Conservation (phyloP, 345 rosid genomes). For the Brassica cretica region DNA sequence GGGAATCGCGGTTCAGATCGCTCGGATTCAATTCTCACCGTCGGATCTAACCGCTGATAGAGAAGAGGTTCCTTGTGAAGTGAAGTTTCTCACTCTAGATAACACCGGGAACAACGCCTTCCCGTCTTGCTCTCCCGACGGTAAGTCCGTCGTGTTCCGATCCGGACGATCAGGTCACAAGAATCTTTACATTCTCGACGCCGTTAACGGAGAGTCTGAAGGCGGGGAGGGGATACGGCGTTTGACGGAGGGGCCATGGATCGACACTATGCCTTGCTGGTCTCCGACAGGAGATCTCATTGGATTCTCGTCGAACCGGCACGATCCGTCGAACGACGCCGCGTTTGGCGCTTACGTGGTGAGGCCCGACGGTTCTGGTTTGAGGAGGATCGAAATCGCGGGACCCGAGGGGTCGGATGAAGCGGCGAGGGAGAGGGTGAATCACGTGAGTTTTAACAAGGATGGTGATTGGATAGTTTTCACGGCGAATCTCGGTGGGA, state of each 20-base stretch:
- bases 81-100: conserved; percentile 68
- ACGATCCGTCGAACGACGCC: conserved; percentile 43
- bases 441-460: conserved; percentile 69
- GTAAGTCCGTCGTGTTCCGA: conserved; percentile 70
- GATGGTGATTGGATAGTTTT: conserved; percentile 79
- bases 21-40: conserved; percentile 58
- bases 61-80: conserved; percentile 53
- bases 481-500: conserved; percentile 59
- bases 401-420: conserved; percentile 54
- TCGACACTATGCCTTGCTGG: conserved; percentile 89
- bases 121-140: conserved; percentile 86
- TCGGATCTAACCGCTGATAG: conserved; percentile 41
- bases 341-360: conserved; percentile 65
- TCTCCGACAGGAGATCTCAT: conserved; percentile 82
- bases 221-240: conserved; percentile 49
- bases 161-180: conserved; percentile 79
- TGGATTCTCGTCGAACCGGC: conserved; percentile 86
- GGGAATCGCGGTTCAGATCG: conserved; percentile 67
- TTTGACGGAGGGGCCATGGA: conserved; percentile 76
- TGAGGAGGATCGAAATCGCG: conserved; percentile 58
- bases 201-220: conserved; percentile 59
- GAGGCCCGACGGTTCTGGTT: conserved; percentile 67
- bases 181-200: conserved; percentile 63
- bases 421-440: conserved; percentile 72
- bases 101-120: conserved; percentile 87